Evolutionary conservation across 768 basidiomycete species (phyloP).

Genomic region (Calvatia gigantea): DNA sequence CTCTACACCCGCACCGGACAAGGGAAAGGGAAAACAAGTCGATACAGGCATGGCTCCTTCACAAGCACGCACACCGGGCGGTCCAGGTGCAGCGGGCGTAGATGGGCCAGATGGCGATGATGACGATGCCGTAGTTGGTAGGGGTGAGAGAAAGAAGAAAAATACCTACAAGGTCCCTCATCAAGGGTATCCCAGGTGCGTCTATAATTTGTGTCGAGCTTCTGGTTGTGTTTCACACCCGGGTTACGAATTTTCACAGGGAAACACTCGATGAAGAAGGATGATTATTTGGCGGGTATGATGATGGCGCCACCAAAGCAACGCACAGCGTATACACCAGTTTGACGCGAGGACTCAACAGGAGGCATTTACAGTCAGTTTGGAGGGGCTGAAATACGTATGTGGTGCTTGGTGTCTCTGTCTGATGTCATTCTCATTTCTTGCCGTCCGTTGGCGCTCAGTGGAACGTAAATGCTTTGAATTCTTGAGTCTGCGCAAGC

Average conservation of each 20-base stretch:
- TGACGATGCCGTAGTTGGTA: conserved; percentile 51
- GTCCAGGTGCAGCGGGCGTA: conserved; percentile 30
- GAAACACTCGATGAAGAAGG: conserved; percentile 80
- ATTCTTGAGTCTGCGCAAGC: conserved; percentile 71
- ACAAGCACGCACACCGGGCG: conserved; percentile 4
- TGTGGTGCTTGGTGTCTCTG: conserved; percentile 24
- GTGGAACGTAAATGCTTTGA: conserved; percentile 66
- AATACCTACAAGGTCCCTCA: conserved; percentile 74
- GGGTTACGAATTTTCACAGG: conserved; percentile 35
- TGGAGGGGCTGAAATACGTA: conserved; percentile 73
- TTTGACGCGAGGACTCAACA: conserved; percentile 67
- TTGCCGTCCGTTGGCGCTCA: conserved; percentile 21
- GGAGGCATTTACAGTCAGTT: conserved; percentile 70
- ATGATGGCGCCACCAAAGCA: conserved; percentile 74
- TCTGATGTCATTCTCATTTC: conserved; percentile 11
- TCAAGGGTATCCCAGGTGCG: conserved; percentile 72
- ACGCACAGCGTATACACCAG: conserved; percentile 51
- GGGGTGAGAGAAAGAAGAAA: conserved; percentile 70
- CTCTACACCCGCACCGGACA: conserved; percentile 25
- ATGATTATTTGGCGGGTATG: conserved; percentile 62
- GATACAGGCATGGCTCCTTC: conserved; percentile 21
- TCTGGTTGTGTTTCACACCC: conserved; percentile 12
- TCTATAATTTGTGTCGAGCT: conserved; percentile 12
- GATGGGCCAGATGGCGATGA: conserved; percentile 43
- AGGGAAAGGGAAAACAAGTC: conserved; percentile 49